Evolutionary conservation across 2,329 filamentous ascomycete genomes (phyloP), one percentile per base, ranked within the genome.

Genomic region (Diplodia seriata): DNA sequence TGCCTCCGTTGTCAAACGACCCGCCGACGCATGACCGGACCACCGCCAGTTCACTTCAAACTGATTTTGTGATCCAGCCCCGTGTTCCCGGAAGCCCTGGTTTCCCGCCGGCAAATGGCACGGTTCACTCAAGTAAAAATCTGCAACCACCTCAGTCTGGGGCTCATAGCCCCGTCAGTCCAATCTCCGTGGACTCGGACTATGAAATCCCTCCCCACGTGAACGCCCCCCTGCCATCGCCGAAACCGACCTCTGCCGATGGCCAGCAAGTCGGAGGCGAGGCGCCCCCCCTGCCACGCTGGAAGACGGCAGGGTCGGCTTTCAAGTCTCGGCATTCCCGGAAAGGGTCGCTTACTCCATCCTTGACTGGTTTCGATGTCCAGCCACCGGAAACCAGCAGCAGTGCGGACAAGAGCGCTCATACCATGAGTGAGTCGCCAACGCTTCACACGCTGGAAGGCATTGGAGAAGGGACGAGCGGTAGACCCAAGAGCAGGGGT

Each of bases 31-130:
- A 29, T 15, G 36, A 38, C 50, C 50, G 49, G 50, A 38, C 59
- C 20, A 38, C 49, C 14, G 15, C 66, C 40, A 63, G 31, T 33
- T 55, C 66, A 63, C 49, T 49, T 43, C 54, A 59, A 33, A 68
- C 66, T 68, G 66, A 68, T 55, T 68, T 62, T 55, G 66, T 68
- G 8, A 57, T 66, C 14, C 66, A 68, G 66, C 66, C 66, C 15
- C 57, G 38, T 15, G 26, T 63, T 29, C 66, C 66, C 9, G 55
- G 55, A 26, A 66, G 64, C 36, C 64, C 65, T 63, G 31, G 36
- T n/a, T 57, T 31, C 31, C 56, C 65, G 8, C 26, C 50, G 14
- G 57, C 66, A 9, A 68, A 68, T 51, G 66, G 66, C 8, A 23
- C 49, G 12, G 18, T 68, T 15, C 55, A 61, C 43, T 14, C 50